Conservation (phyloP, 2,329 filamentous ascomycete genomes). For the Fusarium multiceps region DNA sequence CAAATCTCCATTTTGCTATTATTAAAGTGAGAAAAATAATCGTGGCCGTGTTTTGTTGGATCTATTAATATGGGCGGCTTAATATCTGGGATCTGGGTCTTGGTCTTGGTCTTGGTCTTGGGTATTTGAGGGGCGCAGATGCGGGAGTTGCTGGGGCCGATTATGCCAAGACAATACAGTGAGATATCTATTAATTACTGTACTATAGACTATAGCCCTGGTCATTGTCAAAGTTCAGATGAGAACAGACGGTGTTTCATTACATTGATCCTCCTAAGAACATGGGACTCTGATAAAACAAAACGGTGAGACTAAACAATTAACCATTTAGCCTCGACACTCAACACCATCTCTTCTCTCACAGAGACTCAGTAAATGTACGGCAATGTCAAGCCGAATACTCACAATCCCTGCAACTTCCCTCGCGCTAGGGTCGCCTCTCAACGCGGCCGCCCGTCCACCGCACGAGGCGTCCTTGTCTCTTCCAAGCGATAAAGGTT, state of each 20-base stretch:
- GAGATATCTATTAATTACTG: background rate
- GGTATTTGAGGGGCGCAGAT: conserved; percentile 17
- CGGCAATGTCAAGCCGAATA: conserved; percentile 23
- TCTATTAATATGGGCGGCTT: background rate
- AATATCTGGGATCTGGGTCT: conserved; percentile 17
- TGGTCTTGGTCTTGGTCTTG: background rate
- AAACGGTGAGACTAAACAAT: conserved; percentile 11
- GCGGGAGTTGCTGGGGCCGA: conserved; percentile 14
- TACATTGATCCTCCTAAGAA: conserved; percentile 9
- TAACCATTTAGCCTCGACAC: conserved; percentile 1
- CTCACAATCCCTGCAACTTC: background rate
- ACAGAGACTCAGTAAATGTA: no score
- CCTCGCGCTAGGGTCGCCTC: conserved; percentile 38
- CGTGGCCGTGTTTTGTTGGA: conserved; percentile 24
- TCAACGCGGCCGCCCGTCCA: conserved; percentile 37
- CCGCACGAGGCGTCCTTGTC: conserved; percentile 17
- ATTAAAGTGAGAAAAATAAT: background rate
- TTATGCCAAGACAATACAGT: conserved; percentile 11
- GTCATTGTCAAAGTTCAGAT: conserved; percentile 14
- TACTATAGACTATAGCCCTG: background rate
- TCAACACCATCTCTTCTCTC: background rate
- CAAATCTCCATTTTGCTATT: background rate
- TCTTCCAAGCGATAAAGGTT: conserved; percentile 21
- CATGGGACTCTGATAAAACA: conserved; percentile 9
- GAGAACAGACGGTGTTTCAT: conserved; percentile 16